Conservation (phyloP, 441 rosid genomes). For the Melastoma candidum region DNA sequence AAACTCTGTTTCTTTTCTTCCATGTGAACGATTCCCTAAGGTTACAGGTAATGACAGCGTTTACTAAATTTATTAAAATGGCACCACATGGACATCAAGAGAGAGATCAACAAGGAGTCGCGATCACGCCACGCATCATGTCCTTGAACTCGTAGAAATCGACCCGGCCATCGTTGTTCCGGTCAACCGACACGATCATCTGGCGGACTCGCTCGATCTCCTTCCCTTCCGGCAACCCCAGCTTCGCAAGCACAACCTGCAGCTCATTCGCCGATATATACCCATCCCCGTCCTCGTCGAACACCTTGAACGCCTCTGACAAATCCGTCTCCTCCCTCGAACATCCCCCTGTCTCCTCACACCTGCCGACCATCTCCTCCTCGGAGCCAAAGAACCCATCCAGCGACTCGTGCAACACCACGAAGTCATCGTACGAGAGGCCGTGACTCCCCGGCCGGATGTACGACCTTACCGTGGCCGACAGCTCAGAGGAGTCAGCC, state of each 20-base stretch:
- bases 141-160: constrained; percentile 87
- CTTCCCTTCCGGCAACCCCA: constrained; percentile 62
- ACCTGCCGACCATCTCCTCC: constrained; percentile 1
- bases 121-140: constrained; percentile 61
- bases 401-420: constrained; percentile 46
- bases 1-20: too few species aligned
- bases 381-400: constrained; percentile 26
- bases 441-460: constrained; percentile 48
- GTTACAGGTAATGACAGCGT: too few species aligned
- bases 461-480: constrained; percentile 42
- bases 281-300: constrained; percentile 87
- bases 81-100: too few species aligned
- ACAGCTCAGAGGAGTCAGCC: constrained; percentile 51
- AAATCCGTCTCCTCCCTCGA: constrained; percentile 56
- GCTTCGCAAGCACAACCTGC: constrained; percentile 59
- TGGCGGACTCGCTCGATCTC: constrained; percentile 59
- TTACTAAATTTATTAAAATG: too few species aligned
- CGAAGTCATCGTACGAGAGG: constrained; percentile 56
- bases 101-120: too few species aligned
- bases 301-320: constrained; percentile 81
- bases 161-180: constrained; percentile 69
- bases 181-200: constrained; percentile 79
- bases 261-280: constrained; percentile 72
- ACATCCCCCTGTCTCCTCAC: not conserved
- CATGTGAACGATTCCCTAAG: too few species aligned